Conservation (phyloP, 73 alveolate genomes). For the Strombidium stylifer region DNA sequence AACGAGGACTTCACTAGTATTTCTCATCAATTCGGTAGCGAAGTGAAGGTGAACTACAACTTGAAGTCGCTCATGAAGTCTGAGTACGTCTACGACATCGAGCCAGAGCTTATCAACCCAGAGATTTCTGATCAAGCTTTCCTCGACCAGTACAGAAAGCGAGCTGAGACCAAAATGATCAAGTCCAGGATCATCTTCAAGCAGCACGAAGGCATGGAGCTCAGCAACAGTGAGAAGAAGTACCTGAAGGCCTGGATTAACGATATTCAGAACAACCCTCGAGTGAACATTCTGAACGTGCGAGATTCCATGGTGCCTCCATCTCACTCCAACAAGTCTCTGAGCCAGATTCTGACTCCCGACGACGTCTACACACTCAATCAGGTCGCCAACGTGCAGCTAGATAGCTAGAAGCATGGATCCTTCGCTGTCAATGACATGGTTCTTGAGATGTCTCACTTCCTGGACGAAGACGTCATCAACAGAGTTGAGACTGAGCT, state of each 20-base stretch:
- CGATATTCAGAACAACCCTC: conserved; percentile 3
- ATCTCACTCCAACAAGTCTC: conserved; percentile 1
- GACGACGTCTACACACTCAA: conserved; percentile 16
- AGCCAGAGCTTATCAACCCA: conserved; percentile 46
- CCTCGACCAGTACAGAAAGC: conserved; percentile 21
- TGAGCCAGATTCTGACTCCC: background rate
- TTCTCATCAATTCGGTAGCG: conserved; percentile 1
- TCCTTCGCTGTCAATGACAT: conserved; percentile 45
- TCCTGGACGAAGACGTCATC: conserved; percentile 50
- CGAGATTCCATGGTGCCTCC: conserved; percentile 51
- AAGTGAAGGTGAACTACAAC: conserved; percentile 11
- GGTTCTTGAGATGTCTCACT: conserved; percentile 56
- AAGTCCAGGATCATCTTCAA: conserved; percentile 48
- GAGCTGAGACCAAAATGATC: conserved; percentile 60
- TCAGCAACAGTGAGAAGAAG: conserved; percentile 30
- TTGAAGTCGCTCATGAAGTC: conserved; percentile 29
- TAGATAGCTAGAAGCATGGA: conserved; percentile 22
- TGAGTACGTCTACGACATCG: conserved; percentile 37
- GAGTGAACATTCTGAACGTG: conserved; percentile 10
- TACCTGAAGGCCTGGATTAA: conserved; percentile 38
- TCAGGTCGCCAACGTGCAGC: conserved; percentile 20
- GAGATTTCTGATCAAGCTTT: conserved; percentile 26
- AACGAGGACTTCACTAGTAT: conserved; percentile 10
- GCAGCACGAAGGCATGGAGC: conserved; percentile 15
- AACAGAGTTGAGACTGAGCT: conserved; percentile 45